Evolutionary conservation across 2,329 filamentous ascomycete genomes (phyloP).

Genomic region (Fusarium musae): DNA sequence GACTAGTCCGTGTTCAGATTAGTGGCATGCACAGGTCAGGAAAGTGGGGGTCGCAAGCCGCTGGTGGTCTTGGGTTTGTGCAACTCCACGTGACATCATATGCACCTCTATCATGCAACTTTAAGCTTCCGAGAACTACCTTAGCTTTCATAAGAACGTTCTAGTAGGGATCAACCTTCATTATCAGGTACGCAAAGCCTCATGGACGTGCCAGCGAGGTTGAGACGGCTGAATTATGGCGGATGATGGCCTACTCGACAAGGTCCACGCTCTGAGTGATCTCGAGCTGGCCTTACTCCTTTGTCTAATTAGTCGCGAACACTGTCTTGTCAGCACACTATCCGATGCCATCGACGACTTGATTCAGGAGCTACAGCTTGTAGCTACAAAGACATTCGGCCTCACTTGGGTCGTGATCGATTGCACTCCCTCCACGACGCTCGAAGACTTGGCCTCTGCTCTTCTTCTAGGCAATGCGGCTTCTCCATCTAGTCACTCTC

Average conservation of each 20-base stretch:
- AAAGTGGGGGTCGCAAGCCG: constrained; percentile 2
- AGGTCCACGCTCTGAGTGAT: constrained; percentile 83
- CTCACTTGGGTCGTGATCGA: constrained; percentile 76
- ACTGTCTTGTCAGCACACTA: constrained; percentile 87
- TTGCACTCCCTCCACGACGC: constrained; percentile 77
- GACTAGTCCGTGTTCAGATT: constrained; percentile 33
- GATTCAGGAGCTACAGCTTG: constrained; percentile 78
- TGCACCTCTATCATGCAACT: constrained; percentile 39
- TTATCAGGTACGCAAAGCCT: constrained; percentile 20
- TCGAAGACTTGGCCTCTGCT: constrained; percentile 82
- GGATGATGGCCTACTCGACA: constrained; percentile 69
- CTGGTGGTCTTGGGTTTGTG: constrained; percentile 27
- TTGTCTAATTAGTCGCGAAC: constrained; percentile 82
- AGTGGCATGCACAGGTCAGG: constrained; percentile 44
- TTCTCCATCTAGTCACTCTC: constrained; percentile 40
- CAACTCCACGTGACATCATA: constrained; percentile 48
- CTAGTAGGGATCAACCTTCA: constrained; percentile 9
- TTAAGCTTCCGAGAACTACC: constrained; percentile 14
- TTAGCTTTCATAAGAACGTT: constrained; percentile 18
- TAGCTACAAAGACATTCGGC: constrained; percentile 77
- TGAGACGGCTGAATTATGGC: constrained; percentile 61
- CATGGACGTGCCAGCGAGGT: constrained; percentile 42
- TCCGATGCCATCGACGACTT: constrained; percentile 71
- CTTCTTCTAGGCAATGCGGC: constrained; percentile 63
- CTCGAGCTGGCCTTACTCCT: constrained; percentile 88